Evolutionary conservation across 345 rosid genomes (phyloP).

Genomic region (Corymbia maculata): DNA sequence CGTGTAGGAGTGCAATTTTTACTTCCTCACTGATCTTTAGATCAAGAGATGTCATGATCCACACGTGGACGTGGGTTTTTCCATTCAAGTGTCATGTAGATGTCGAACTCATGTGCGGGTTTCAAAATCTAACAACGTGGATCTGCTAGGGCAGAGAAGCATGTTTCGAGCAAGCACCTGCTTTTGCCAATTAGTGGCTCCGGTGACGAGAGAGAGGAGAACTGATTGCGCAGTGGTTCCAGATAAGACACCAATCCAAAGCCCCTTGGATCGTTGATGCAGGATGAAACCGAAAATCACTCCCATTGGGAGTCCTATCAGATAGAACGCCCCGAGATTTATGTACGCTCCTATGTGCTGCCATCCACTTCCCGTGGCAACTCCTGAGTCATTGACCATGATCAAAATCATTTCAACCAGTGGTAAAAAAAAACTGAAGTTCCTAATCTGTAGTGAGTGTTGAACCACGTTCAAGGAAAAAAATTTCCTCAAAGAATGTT

Average conservation of each 20-base stretch:
- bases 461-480: background rate
- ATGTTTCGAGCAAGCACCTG: conserved; percentile 9
- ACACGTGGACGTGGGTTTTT: background rate
- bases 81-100: background rate
- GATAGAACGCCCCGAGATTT: conserved; percentile 23
- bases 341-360: conserved; percentile 18
- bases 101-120: background rate
- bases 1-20: background rate
- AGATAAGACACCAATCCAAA: conserved; percentile 26
- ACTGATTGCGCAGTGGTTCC: conserved; percentile 14
- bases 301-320: conserved; percentile 20
- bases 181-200: conserved; percentile 17
- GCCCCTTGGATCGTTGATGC: conserved; percentile 22
- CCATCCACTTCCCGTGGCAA: conserved; percentile 37
- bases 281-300: conserved; percentile 9
- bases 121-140: background rate
- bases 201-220: conserved; percentile 4
- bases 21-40: background rate
- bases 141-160: background rate
- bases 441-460: background rate
- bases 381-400: conserved; percentile 4
- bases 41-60: background rate
- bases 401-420: background rate
- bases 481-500: background rate
- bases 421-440: background rate